A percentile compares a stretch with the other conserved stretches of the same genome.
Evolutionary conservation across 768 basidiomycete genomes (phyloP).

Genomic region (Mycena galericulata): DNA sequence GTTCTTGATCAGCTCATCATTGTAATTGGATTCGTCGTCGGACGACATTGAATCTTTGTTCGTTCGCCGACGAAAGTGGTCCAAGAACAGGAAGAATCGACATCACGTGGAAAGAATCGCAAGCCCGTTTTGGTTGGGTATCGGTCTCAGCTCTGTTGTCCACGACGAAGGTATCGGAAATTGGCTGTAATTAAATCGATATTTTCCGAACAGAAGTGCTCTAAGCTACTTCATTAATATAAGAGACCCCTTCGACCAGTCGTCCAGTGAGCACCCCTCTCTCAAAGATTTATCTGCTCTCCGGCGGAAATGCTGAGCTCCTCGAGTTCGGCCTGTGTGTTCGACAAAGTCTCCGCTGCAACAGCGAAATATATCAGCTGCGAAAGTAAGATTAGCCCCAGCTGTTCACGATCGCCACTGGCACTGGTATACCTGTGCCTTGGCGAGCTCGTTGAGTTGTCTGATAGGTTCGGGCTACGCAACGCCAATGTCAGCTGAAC

Average conservation of each 20-base stretch:
- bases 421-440: constrained; percentile 75
- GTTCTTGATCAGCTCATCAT: constrained; percentile 1
- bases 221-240: too few relatives aligned
- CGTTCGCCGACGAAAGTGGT: not conserved
- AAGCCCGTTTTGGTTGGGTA: too few relatives aligned
- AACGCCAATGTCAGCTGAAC: constrained; percentile 9
- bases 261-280: too few relatives aligned
- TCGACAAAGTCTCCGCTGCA: constrained; percentile 83
- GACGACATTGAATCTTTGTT: constrained; percentile 23
- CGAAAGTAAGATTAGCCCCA: not conserved
- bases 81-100: not conserved
- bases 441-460: constrained; percentile 91
- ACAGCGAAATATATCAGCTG: constrained; percentile 79
- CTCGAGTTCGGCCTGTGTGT: constrained; percentile 91
- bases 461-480: constrained; percentile 94
- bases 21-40: constrained; percentile 28
- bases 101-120: too few relatives aligned
- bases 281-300: constrained; percentile 44
- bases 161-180: too few relatives aligned
- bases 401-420: not conserved
- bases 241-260: too few relatives aligned
- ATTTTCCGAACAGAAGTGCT: too few relatives aligned
- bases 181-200: too few relatives aligned
- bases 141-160: too few relatives aligned
- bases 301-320: constrained; percentile 93